Evolutionary conservation across 2,329 filamentous ascomycete genomes (phyloP).

Genomic region (Aspergillus jensenii): DNA sequence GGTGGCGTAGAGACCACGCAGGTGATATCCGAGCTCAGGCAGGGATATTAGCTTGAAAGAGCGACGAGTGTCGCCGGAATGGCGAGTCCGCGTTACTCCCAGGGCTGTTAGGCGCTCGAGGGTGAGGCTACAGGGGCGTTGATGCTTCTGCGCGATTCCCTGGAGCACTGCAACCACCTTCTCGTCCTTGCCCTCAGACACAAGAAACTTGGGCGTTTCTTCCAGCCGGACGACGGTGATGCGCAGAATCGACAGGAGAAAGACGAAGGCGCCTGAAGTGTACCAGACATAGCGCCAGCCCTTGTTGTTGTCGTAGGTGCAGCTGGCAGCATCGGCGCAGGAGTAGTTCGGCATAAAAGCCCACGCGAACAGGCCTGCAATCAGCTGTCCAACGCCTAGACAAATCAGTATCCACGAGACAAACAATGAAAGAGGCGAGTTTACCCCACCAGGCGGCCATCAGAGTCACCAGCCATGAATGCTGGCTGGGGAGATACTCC

Average conservation of each 20-base stretch:
- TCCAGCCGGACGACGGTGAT: conserved; percentile 76
- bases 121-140: conserved; percentile 7
- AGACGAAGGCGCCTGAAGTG: conserved; percentile 68
- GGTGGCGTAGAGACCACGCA: conserved; percentile 29
- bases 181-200: conserved; percentile 70
- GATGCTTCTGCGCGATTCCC: background rate
- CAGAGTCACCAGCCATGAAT: conserved; percentile 69
- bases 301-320: conserved; percentile 53
- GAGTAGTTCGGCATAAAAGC: conserved; percentile 69
- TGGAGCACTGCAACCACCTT: conserved; percentile 71
- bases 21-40: conserved; percentile 15
- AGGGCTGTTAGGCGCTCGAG: background rate
- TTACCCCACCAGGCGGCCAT: conserved; percentile 74
- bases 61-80: background rate
- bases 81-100: background rate
- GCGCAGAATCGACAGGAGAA: conserved; percentile 71
- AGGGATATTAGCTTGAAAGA: background rate
- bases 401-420: background rate
- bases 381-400: conserved; percentile 55
- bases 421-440: background rate
- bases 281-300: conserved; percentile 74
- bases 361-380: conserved; percentile 59
- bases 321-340: conserved; percentile 38
- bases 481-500: conserved; percentile 73
- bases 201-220: conserved; percentile 80